Evolutionary conservation across 2,329 filamentous ascomycete species (phyloP), one percentile per base, ranked within the genome.

Genomic region (Calonectria naviculata): DNA sequence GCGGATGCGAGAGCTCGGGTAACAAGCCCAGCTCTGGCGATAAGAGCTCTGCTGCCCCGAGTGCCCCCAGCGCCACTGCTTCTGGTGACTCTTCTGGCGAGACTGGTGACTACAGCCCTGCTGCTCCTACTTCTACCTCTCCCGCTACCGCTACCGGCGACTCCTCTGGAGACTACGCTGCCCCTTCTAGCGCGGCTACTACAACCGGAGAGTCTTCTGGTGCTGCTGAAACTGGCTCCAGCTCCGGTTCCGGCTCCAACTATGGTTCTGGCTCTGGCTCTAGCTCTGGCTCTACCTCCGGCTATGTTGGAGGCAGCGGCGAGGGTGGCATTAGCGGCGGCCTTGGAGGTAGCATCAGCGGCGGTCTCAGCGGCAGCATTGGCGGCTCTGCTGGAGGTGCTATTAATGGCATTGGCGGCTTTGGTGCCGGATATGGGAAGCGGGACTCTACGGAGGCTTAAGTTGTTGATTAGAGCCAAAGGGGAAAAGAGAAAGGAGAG

Each of bases 1-100:
- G 68, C 46, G 63, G 31, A 54, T 70, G 68, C 38, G 36, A 70
- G 29, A 12, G 8, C 24, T 41, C 38, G 29, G 42, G 28, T 15
- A 34, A 38, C 34, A 10, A 49, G n/a, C 10, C 21, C 6, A 29
- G 19, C 26, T 6, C 54, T 19, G 42, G 54, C 19, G 24, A 26
- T 5, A 34, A 24, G n/a, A 3, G 15, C 52, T 28, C 36, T 4
- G 31, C 24, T 28, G 52, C 21, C 21, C 31, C 52, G 7, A 34
- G 29, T 36, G 29, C 29, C 7, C 31, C 31, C 15, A 21, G n/a
- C 10, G 17, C 52, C 7, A 54, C 49, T 1, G 34, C 49, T 54
- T 26, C 52, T n/a, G 31, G 52, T 19, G 52, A 56, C 31, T 58
- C 31, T 6, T 46, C 42, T 24, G 42, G 42, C 13, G 15, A 36